These are phyloP conservation scores for Cladophialophora chaetospira DNA, from an alignment of 2,329 filamentous ascomycete genomes.

Conservation along the genomic window DNA sequence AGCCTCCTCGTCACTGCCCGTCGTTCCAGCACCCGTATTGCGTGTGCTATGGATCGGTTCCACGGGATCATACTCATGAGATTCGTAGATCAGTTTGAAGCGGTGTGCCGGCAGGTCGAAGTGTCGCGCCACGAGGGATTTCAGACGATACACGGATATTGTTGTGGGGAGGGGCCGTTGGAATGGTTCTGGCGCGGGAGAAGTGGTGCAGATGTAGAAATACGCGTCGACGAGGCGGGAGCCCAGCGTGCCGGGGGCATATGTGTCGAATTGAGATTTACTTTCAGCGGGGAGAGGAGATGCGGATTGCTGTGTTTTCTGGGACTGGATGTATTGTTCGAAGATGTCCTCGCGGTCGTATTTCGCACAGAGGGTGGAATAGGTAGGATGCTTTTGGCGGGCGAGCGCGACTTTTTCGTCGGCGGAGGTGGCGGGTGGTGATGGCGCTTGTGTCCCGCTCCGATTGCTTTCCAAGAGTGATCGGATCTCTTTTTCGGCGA, in stretches of 20 bases:
- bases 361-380: constrained; percentile 69
- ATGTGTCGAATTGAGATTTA: constrained; percentile 18
- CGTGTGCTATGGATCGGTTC: constrained; percentile 37
- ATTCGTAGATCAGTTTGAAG: constrained; percentile 79
- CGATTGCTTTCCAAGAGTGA: constrained; percentile 49
- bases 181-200: background rate
- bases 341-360: constrained; percentile 60
- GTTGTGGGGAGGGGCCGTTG: constrained; percentile 64
- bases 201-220: constrained; percentile 54
- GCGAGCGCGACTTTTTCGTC: constrained; percentile 8
- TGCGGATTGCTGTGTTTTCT: constrained; percentile 48
- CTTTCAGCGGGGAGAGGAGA: constrained; percentile 20
- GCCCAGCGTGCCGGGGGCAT: constrained; percentile 80
- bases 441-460: background rate
- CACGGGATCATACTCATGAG: constrained; percentile 84
- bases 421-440: background rate
- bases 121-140: constrained; percentile 73
- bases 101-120: constrained; percentile 66
- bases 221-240: constrained; percentile 68
- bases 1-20: constrained; percentile 56
- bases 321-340: constrained; percentile 45
- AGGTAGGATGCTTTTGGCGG: constrained; percentile 65
- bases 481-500: constrained; percentile 76
- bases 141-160: constrained; percentile 78
- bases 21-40: constrained; percentile 5